Evolutionary conservation across 805 yeast species (phyloP).

Genomic region (Grigorovia jiainica): DNA sequence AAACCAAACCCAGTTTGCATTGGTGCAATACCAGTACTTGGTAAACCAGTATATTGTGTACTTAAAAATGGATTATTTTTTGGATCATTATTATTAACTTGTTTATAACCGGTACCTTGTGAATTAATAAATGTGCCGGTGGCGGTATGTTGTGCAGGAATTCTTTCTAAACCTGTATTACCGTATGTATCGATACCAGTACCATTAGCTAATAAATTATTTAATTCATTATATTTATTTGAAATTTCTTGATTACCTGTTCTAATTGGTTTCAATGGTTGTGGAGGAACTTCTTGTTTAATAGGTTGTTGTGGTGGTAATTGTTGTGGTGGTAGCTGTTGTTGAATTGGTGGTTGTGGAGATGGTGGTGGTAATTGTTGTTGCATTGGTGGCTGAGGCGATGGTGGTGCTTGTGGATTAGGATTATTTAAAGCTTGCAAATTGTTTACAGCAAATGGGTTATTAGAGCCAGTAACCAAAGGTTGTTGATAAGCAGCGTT

Average conservation of each 20-base stretch:
- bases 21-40: conserved; percentile 58
- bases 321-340: conserved; percentile 3
- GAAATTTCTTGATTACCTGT: conserved; percentile 49
- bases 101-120: conserved; percentile 74
- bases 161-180: conserved; percentile 40
- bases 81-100: conserved; percentile 31
- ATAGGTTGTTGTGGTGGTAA: conserved; percentile 4
- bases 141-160: conserved; percentile 88
- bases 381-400: conserved; percentile 1
- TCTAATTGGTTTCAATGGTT: conserved; percentile 35
- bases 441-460: conserved; percentile 54
- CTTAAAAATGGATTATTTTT: conserved; percentile 37
- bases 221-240: conserved; percentile 60
- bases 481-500: conserved; percentile 32
- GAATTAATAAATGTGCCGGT: conserved; percentile 77
- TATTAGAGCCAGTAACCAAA: conserved; percentile 61
- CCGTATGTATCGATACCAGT: conserved; percentile 86
- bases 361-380: conserved; percentile 8
- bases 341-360: conserved; percentile 8
- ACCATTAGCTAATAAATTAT: conserved; percentile 70
- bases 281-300: conserved; percentile 6
- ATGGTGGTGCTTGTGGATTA: background rate
- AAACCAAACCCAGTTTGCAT: conserved; percentile 90
- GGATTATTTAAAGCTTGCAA: background rate
- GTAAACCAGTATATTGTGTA: conserved; percentile 65